Evolutionary conservation across 2,329 filamentous ascomycete genomes (phyloP), one percentile per base, ranked within the genome.

Genomic region (Exophiala viscosa): DNA sequence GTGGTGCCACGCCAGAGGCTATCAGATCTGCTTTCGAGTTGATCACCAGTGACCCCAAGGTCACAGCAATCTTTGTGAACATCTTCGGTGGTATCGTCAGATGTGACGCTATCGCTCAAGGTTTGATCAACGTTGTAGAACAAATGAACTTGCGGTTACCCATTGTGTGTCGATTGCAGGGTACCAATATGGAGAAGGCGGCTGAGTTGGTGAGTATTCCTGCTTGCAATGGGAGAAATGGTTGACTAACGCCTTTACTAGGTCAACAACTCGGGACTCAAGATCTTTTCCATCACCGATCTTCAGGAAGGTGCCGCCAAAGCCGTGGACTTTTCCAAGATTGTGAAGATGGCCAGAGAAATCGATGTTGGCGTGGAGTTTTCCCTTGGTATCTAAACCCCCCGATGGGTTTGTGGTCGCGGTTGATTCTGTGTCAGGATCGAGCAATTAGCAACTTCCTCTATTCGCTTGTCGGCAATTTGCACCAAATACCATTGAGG

Each of bases 211-310:
- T 82, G 75, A 64, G 80, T 76, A 80, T 7, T 44, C 20, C 39
- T 15, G 13, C 14, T n/a, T 9, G 8, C 33, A 28, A 31, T 33
- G 40, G 34, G 11, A 36, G 34, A 46, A 36, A 36, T 34, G 36
- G 32, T 13, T 45, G 48, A 57, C 15, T 28, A 38, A 9, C 18
- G n/a, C 18, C 18, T n/a, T 20, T 5, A 32, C 39, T 57, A 82
- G 78, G 90, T 99, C 78, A 95, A 93, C 80, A 90, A 99, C 72
- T 95, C 91, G 49, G 91, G 93, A 66, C 84, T 99, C 69, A 99
- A 99, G 86, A 99, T 99, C 76, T 99, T 99, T 83, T 95, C 89
- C 67, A 97, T 99, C 59, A 92, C 97, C 70, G 93, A 99, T 76
- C 83, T 99, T 66, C 93, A 99, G 78, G 93, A 77, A 70, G 93